These are phyloP conservation scores for Rhynchosporium secalis DNA, from an alignment of 2,329 filamentous ascomycete species.

Conservation along the genomic window DNA sequence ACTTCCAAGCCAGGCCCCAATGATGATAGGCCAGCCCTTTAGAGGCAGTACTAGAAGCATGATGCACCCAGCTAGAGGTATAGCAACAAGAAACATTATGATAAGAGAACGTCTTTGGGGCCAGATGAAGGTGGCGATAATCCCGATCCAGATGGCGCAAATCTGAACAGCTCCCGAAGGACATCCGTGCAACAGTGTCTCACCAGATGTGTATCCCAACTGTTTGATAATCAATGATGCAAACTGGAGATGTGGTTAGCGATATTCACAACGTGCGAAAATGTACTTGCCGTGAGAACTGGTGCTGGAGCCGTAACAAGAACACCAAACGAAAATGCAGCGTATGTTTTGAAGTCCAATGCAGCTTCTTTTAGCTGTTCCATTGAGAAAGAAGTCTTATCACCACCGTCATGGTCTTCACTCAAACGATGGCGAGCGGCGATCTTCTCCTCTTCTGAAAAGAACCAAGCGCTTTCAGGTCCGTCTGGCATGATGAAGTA, in stretches of 20 bases:
- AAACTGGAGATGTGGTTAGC: constrained; percentile 40
- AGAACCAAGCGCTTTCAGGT: constrained; percentile 51
- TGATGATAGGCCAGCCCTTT: constrained; percentile 50
- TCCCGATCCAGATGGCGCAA: constrained; percentile 48
- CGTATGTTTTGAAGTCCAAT: constrained; percentile 47
- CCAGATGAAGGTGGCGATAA: constrained; percentile 43
- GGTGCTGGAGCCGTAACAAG: constrained; percentile 49
- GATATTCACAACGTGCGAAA: not conserved
- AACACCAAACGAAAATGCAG: constrained; percentile 48
- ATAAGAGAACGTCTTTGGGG: constrained; percentile 45
- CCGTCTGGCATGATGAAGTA: constrained; percentile 49
- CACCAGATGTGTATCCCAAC: constrained; percentile 46
- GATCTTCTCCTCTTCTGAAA: constrained; percentile 46
- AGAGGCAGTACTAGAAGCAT: constrained; percentile 47
- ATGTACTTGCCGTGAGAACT: constrained; percentile 43
- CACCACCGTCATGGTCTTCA: constrained; percentile 43
- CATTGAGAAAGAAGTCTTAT: constrained; percentile 47
- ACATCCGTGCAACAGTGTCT: constrained; percentile 50
- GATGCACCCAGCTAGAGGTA: constrained; percentile 47
- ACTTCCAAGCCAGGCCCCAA: constrained; percentile 49
- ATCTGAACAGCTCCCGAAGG: constrained; percentile 52
- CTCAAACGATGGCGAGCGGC: constrained; percentile 44
- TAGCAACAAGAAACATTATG: constrained; percentile 44
- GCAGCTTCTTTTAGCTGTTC: constrained; percentile 42
- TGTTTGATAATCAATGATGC: constrained; percentile 51